These are phyloP conservation scores for Entomophthora muscae DNA, from an alignment of 371 early-diverging fungal genomes.

Conservation along the genomic window DNA sequence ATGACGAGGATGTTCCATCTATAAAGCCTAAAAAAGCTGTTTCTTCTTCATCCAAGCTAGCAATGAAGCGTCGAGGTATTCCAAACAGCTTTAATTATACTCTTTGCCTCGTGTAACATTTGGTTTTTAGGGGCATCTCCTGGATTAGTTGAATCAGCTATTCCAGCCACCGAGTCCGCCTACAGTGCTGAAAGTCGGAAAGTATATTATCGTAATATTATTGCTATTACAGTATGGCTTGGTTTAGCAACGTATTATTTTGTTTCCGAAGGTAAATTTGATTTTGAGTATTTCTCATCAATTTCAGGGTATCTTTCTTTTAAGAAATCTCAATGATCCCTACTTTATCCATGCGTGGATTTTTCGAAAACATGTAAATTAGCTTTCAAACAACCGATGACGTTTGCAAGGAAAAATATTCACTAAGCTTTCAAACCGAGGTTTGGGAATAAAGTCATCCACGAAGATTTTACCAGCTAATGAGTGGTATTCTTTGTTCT, in stretches of 20 bases:
- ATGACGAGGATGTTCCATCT: background rate
- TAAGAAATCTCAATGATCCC: too few species aligned
- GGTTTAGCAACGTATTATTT: background rate
- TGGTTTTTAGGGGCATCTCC: background rate
- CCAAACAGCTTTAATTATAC: background rate
- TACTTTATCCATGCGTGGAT: too few species aligned
- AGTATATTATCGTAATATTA: background rate
- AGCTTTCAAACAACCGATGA: too few species aligned
- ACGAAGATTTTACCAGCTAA: too few species aligned
- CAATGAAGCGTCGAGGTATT: background rate
- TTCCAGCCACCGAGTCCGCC: background rate
- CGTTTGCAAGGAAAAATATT: too few species aligned
- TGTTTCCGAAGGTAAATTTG: background rate
- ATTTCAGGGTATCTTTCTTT: too few species aligned
- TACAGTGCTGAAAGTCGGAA: background rate
- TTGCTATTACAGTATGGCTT: background rate
- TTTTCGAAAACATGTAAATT: too few species aligned
- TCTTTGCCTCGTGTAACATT: background rate
- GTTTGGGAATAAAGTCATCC: too few species aligned
- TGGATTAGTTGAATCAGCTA: background rate
- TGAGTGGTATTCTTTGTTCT: too few species aligned
- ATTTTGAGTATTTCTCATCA: background rate
- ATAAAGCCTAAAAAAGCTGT: background rate
- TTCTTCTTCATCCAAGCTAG: background rate
- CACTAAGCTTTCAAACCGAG: too few species aligned